A percentile compares a stretch with the other conserved stretches of the same genome.
phyloP scores from a whole-genome alignment of 768 basidiomycete species.

The Phaeolepiota aurea region DNA sequence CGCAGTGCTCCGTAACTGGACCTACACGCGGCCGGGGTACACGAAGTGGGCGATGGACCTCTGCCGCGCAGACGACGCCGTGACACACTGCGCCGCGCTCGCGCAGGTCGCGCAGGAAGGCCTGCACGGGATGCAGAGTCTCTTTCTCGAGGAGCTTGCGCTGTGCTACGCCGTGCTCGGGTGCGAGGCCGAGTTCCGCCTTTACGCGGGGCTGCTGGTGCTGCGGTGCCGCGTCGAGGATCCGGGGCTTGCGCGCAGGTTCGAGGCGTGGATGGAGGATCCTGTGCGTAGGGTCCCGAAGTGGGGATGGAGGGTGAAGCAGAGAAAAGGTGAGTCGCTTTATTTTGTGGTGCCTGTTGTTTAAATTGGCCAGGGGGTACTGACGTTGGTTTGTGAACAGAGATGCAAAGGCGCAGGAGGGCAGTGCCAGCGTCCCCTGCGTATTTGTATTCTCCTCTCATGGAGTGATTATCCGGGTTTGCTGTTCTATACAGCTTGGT shows the following conservation, averaged over 20 bases:
- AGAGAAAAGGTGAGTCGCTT: neutral
- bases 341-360: neutral
- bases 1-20: conserved; percentile 23
- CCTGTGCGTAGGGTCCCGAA: neutral
- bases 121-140: conserved; percentile 28
- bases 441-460: neutral
- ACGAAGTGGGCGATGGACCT: conserved; percentile 34
- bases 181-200: conserved; percentile 18
- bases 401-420: neutral
- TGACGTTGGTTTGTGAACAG: neutral
- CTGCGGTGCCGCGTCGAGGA: neutral
- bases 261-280: neutral
- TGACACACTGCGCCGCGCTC: conserved; percentile 30
- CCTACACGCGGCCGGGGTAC: conserved; percentile 26
- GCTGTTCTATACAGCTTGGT: too few relatives aligned
- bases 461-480: too few relatives aligned
- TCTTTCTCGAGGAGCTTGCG: conserved; percentile 35
- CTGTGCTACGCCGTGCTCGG: conserved; percentile 32
- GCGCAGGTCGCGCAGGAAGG: conserved; percentile 31
- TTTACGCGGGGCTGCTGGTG: neutral
- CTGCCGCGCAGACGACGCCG: conserved; percentile 27
- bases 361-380: neutral
- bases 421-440: neutral
- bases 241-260: neutral
- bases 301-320: neutral